Evolutionary conservation across 2,329 filamentous ascomycete genomes (phyloP).

Genomic region (Fusarium sp.): DNA sequence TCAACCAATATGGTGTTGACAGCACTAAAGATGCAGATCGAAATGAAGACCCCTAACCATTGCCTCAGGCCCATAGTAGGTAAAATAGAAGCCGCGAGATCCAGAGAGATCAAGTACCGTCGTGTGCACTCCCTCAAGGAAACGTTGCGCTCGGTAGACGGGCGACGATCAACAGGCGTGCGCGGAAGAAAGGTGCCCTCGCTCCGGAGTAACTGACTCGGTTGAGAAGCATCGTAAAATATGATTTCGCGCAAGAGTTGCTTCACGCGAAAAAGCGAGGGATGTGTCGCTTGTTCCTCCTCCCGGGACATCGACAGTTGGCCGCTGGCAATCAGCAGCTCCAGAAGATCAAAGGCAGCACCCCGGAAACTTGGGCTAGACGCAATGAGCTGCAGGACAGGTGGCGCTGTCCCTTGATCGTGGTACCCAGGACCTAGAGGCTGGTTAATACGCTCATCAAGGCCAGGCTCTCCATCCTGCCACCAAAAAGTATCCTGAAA

Average conservation of each 20-base stretch:
- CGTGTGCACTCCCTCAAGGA: constrained; percentile 60
- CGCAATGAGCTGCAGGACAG: constrained; percentile 60
- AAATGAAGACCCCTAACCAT: constrained; percentile 63
- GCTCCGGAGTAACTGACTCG: constrained; percentile 52
- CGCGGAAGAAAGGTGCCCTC: constrained; percentile 30
- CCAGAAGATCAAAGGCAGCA: constrained; percentile 61
- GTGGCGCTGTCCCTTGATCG: constrained; percentile 54
- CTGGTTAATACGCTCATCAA: constrained; percentile 35
- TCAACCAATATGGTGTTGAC: constrained; percentile 62
- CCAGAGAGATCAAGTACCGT: constrained; percentile 63
- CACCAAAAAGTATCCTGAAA: constrained; percentile 68
- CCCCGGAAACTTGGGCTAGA: constrained; percentile 61
- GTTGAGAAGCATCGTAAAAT: constrained; percentile 63
- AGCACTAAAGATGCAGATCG: constrained; percentile 68
- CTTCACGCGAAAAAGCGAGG: constrained; percentile 63
- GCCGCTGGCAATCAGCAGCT: constrained; percentile 61
- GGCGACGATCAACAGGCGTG: constrained; percentile 54
- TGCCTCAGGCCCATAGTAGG: constrained; percentile 52
- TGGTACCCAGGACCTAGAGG: constrained; percentile 9
- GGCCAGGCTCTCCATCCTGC: constrained; percentile 58
- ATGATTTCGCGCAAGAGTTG: constrained; percentile 63
- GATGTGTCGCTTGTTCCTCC: constrained; percentile 58
- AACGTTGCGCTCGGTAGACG: constrained; percentile 57
- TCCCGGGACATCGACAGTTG: constrained; percentile 59
- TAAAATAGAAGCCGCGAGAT: constrained; percentile 53